Base-by-base conservation (phyloP, 176 grass and related monocot species). In the Dendrocalamus sinicus region DNA sequence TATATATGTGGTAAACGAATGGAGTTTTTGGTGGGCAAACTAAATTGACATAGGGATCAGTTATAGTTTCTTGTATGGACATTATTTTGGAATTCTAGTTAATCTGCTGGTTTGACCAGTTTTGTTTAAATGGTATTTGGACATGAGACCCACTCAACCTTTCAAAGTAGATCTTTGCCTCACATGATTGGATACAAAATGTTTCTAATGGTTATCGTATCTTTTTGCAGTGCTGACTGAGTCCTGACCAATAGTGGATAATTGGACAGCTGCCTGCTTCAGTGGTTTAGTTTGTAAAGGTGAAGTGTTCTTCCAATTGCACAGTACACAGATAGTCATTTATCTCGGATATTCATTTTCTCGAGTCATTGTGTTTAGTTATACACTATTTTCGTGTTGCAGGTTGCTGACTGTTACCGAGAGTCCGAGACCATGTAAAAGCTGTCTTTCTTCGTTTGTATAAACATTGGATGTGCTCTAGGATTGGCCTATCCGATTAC, bases 171-270 rank as follows among this genome's bases (percentile, higher is more conserved):
- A 6, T 68, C 8, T 76, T 65, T 53, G 1, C 20, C 24, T 8
- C 43, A 8, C 32, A 53, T 47, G 8, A 24, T 26, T 53, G 6
- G 11, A 68, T 69, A 24, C 1, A 15, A 7, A 50, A 41, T 53
- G 44, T 69, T 62, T 76, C 63, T 90, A 82, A 82, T 48, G 23
- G 8, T 3, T 72, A 14, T 77, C 48, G 67, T 78, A 1, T 79
- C 58, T 15, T 83, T 3, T 82, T 92, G 88, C 85, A 93, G 91
- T 93, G 67, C 77, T 93, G 82, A 89, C 88, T n/a, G n/a, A n/a
- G n/a, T 72, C 88, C 91, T 81, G 70, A 85, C 68, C 77, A 90
- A 82, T 93, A 93, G 81, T 60, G 81, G 85, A 82, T 90, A 78
- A 72, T 43, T 46, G 51, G 52, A 79, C 77, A 88, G 75, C 83